phyloP scores from a whole-genome alignment of 208 protist species.

The Trypanosoma theileri region DNA sequence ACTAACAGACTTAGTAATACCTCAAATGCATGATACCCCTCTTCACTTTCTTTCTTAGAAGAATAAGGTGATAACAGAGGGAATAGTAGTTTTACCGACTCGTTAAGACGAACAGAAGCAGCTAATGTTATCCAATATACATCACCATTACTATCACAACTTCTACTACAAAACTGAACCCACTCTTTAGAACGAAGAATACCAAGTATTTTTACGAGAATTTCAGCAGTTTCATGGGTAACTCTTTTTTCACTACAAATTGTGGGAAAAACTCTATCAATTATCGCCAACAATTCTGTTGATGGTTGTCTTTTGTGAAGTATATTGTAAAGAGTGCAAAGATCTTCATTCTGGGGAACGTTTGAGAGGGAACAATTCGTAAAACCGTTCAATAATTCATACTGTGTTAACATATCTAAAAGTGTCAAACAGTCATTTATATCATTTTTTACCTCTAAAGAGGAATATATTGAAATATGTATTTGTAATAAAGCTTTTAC shows the following conservation, averaged over 20 bases:
- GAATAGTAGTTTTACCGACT: not conserved
- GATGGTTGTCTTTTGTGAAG: not conserved
- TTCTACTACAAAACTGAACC: not conserved
- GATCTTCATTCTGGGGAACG: not conserved
- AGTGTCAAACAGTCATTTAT: not conserved
- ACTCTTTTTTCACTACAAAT: not conserved
- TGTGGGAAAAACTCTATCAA: not conserved
- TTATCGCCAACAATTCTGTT: not conserved
- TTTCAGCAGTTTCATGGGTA: slow-evolving; percentile 1
- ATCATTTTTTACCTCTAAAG: too few species aligned
- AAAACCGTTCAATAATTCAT: not conserved
- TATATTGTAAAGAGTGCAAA: slow-evolving; percentile 6
- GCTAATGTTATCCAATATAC: slow-evolving; percentile 2
- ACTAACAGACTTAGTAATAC: slow-evolving; percentile 6
- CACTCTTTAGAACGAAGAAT: slow-evolving; percentile 3
- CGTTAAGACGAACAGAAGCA: not conserved
- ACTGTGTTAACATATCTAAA: not conserved
- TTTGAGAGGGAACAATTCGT: not conserved
- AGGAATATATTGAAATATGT: too few species aligned
- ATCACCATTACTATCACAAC: not conserved
- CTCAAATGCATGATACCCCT: not conserved
- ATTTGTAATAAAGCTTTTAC: slow-evolving; percentile 3
- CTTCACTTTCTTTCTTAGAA: not conserved
- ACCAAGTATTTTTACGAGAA: slow-evolving; percentile 1
- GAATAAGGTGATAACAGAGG: not conserved